Evolutionary conservation across 176 grass and related monocot species (phyloP), one percentile per base, ranked within the genome.

Genomic region (Melocanna baccifera): DNA sequence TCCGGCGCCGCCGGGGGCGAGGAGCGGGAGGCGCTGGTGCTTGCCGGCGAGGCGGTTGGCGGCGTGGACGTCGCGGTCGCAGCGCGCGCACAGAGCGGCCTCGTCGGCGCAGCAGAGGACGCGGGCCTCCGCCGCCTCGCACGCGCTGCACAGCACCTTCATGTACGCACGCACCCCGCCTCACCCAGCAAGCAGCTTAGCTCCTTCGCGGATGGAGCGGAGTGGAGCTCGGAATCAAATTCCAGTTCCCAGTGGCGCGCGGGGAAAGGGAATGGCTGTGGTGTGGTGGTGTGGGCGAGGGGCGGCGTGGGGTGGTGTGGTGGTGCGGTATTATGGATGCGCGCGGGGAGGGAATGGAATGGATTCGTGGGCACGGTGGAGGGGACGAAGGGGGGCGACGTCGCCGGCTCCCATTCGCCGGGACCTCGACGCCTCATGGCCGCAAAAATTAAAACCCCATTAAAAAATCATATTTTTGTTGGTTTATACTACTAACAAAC

Each of bases 101-200:
- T 97, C 94, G 85, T 97, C 94, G 12, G 91, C 94, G 74, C 91
- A 97, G 87, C 94, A 97, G 78, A 97, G 83, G 71, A 97, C 94
- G 58, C 56, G 63, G 45, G 94, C 94, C 94, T 92, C 94, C 76
- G 91, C 91, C 67, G 87, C 87, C 79, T 93, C 91, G 86, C 94
- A 97, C 7, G 91, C 89, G 78, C 91, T 97, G 85, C 94, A 97
- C 76, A 93, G 86, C 37, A 97, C 85, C 83, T 94, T 97, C 94
- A 97, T 97, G 51, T 18, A 79, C 42, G 26, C 41, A 79, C 36
- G 26, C 41, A 23, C 51, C 52, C 15, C 12, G 41, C 36, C 36
- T 10, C 55, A 26, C 55, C 12, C n/a, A 42, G 34, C 30, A 25
- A 32, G 5, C 6, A n/a, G 14, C 41, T 41, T 32, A 37, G 34